Percentiles rank a stretch among this genome's conserved stretches.
Conservation (phyloP, 768 basidiomycete genomes). For the Lentinula boryana region DNA sequence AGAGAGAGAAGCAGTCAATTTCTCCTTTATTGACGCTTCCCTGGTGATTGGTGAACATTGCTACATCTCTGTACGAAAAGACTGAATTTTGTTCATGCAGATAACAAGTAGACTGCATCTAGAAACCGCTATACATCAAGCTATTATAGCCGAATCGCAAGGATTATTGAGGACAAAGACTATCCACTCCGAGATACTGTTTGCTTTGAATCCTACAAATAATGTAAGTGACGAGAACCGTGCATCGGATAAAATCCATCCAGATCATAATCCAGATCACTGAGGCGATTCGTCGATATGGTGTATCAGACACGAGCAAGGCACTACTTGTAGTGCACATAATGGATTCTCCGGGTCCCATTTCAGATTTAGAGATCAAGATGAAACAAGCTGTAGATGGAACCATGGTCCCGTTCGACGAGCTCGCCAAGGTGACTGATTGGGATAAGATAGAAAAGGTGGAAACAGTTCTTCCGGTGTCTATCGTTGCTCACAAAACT, state of each 20-base stretch:
- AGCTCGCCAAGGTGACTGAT: constrained; percentile 49
- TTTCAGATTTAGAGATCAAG: constrained; percentile 35
- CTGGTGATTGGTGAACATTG: constrained; percentile 46
- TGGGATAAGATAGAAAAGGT: constrained; percentile 77
- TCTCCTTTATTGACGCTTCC: constrained; percentile 83
- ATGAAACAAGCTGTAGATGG: constrained; percentile 62
- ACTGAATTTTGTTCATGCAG: constrained; percentile 32
- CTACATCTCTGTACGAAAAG: background rate
- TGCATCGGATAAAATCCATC: background rate
- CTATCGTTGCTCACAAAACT: background rate
- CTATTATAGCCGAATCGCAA: constrained; percentile 62
- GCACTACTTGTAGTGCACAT: constrained; percentile 73
- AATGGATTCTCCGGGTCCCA: constrained; percentile 26
- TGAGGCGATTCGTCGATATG: constrained; percentile 83
- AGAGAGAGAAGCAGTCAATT: constrained; percentile 78
- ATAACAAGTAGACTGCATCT: constrained; percentile 78
- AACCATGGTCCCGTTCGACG: constrained; percentile 38
- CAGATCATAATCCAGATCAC: constrained; percentile 52
- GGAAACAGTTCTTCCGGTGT: constrained; percentile 10
- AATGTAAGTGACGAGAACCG: constrained; percentile 43
- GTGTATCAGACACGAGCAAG: constrained; percentile 61
- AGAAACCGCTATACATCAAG: constrained; percentile 79
- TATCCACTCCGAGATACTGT: constrained; percentile 88
- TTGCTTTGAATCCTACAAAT: constrained; percentile 78
- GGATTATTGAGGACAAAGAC: constrained; percentile 72